Percentiles rank a stretch among this genome's conserved stretches.
Evolutionary conservation across 1,284 basidiomycete species (phyloP).

Genomic region (Puccinia coronata): DNA sequence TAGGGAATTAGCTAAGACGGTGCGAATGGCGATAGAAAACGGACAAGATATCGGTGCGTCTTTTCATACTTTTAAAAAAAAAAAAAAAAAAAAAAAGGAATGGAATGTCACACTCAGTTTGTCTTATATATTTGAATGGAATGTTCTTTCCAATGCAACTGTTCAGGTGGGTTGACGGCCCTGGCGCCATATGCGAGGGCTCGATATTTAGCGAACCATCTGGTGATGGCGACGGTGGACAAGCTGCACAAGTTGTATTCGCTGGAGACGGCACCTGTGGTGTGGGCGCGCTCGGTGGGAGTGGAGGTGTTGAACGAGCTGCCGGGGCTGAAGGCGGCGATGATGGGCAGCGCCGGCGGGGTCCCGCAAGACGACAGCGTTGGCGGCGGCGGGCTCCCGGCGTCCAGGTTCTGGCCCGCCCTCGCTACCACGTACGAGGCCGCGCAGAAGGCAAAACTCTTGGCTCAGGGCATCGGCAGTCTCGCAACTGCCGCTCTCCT

Average conservation of each 20-base stretch:
- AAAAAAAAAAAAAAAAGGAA: background rate
- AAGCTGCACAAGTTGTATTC: conserved; percentile 84
- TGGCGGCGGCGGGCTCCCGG: background rate
- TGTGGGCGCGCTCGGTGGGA: conserved; percentile 81
- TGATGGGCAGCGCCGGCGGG: conserved; percentile 78
- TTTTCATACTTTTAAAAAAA: background rate
- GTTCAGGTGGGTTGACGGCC: conserved; percentile 72
- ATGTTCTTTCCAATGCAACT: background rate
- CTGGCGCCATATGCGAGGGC: conserved; percentile 74
- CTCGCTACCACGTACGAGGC: conserved; percentile 27
- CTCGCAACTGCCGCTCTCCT: background rate
- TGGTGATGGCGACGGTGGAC: conserved; percentile 77
- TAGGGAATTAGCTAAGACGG: conserved; percentile 11
- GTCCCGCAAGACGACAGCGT: conserved; percentile 52
- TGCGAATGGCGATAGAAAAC: conserved; percentile 28
- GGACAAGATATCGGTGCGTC: conserved; percentile 43
- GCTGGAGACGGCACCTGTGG: conserved; percentile 68
- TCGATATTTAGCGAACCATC: conserved; percentile 82
- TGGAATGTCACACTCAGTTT: background rate
- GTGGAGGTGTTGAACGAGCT: conserved; percentile 89
- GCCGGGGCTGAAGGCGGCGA: conserved; percentile 72
- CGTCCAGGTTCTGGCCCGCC: background rate
- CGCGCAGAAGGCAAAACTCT: conserved; percentile 8
- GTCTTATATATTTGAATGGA: background rate
- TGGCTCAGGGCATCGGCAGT: background rate